These are phyloP conservation scores for Blastobotrys capitulatus DNA, from an alignment of 1,139 yeast species.

Conservation along the genomic window DNA sequence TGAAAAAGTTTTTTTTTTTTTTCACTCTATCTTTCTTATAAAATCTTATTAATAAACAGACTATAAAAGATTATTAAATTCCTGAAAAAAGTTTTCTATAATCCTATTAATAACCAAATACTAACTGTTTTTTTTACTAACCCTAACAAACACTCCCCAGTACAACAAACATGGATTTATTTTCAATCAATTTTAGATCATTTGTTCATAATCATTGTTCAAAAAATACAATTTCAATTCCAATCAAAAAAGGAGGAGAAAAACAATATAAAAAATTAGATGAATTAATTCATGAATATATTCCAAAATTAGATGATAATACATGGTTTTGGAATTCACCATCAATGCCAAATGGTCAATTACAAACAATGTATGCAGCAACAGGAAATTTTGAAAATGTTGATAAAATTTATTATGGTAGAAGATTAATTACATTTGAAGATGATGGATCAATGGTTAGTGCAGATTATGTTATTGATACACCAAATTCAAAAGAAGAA, in stretches of 20 bases:
- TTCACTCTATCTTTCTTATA: background rate
- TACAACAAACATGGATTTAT: background rate
- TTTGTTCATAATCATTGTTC: conserved; percentile 17
- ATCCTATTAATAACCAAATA: no score
- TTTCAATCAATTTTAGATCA: conserved; percentile 11
- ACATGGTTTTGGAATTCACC: conserved; percentile 56
- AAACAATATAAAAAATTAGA: conserved; percentile 32
- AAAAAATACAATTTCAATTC: conserved; percentile 34
- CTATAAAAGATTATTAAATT: no score
- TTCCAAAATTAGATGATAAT: conserved; percentile 44
- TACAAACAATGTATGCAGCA: conserved; percentile 69
- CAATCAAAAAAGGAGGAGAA: conserved; percentile 15
- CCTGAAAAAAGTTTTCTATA: background rate
- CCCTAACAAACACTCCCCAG: background rate
- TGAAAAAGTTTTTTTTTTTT: no score
- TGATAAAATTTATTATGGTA: conserved; percentile 66
- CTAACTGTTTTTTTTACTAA: background rate
- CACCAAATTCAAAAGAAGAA: conserved; percentile 42
- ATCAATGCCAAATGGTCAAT: conserved; percentile 59
- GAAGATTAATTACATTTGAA: conserved; percentile 56
- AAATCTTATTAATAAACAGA: background rate
- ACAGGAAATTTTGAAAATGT: conserved; percentile 47
- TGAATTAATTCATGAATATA: conserved; percentile 38
- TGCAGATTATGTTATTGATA: conserved; percentile 64
- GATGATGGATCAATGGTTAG: conserved; percentile 65